Base-by-base conservation (phyloP, 208 protist species). In the Crithidia thermophila region DNA sequence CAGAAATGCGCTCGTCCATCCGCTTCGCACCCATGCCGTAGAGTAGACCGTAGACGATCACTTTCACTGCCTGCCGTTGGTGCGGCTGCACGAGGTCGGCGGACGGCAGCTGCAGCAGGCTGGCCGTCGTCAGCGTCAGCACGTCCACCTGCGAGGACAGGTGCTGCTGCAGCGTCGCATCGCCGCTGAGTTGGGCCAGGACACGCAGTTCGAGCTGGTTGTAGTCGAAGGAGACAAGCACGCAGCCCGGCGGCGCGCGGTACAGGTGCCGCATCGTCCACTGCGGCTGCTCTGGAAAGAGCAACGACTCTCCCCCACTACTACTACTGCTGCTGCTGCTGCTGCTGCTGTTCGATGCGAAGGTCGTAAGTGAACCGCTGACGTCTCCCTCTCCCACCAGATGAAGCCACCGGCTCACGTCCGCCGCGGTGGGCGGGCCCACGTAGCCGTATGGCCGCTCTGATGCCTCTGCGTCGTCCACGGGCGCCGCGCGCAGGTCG, bases 31-130 rank as follows among this genome's bases (percentile, higher is more conserved):
- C 93, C 91, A 95, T 95, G 37, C 90, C 91, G 72, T 97, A 97
- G 3, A 97, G 46, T 4, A 96, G 64, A 11, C 94, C 94, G 62
- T 94, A 97, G 16, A 95, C 85, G n/a, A 97, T 73, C 25, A 88
- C 72, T 69, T 97, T 97, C 2, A 83, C 63, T 0, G 81, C 71
- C 49, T 85, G 77, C 7, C 90, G 85, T 59, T 88, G 63, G 42
- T 64, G 47, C 28, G 72, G 65, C 31, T 58, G 55, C n/a, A 92
- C 84, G 11, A 72, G 50, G 0, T 62, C 67, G 9, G 40, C 42
- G 4, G 52, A 47, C 2, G 66, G 36, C 31, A 81, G 46, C 21
- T 47, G 49, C 31, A 87, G 66, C n/a, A 96, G 46, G 8, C 52
- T 67, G 18, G 63, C 63, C n/a, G 84, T 81, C 46, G 91, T 82